Evolutionary conservation across 345 rosid genomes (phyloP).

Genomic region (Excoecaria agallocha): DNA sequence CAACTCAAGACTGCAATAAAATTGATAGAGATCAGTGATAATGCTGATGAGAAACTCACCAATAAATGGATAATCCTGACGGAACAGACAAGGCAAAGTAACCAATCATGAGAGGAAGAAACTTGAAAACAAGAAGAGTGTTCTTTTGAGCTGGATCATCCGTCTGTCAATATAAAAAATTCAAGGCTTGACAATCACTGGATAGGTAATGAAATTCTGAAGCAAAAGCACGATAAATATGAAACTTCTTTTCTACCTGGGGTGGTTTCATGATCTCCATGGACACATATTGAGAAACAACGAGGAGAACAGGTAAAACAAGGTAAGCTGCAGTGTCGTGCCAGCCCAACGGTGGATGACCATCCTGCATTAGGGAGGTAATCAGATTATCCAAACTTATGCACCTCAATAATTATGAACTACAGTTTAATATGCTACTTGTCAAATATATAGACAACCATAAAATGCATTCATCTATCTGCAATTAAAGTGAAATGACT

Average conservation of each 20-base stretch:
- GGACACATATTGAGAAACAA: conserved; percentile 78
- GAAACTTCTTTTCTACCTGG: conserved; percentile 54
- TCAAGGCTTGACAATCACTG: conserved; percentile 12
- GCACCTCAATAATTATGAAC: conserved; percentile 9
- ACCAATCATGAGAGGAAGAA: conserved; percentile 98
- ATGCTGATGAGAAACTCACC: conserved; percentile 57
- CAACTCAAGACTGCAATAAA: not conserved
- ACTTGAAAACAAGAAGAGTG: conserved; percentile 86
- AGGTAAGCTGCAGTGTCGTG: conserved; percentile 87
- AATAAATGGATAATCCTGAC: conserved; percentile 90
- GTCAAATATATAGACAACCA: not conserved
- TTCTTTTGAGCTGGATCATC: conserved; percentile 98
- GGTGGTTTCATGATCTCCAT: conserved; percentile 99
- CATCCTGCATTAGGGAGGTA: conserved; percentile 56
- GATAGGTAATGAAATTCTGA: conserved; percentile 1
- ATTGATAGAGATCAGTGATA: conserved; percentile 6
- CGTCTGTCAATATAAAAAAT: conserved; percentile 51
- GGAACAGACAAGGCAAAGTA: conserved; percentile 99
- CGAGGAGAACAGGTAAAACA: conserved; percentile 92
- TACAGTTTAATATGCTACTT: too few species aligned
- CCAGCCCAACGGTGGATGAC: conserved; percentile 99
- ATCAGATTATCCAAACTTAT: conserved; percentile 14
- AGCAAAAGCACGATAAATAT: conserved; percentile 13
- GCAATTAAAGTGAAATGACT: not conserved
- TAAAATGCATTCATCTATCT: not conserved